A percentile compares a stretch with the other conserved stretches of the same genome.
Evolutionary conservation across 768 basidiomycete species (phyloP).

Genomic region (Cytidiella melzeri): DNA sequence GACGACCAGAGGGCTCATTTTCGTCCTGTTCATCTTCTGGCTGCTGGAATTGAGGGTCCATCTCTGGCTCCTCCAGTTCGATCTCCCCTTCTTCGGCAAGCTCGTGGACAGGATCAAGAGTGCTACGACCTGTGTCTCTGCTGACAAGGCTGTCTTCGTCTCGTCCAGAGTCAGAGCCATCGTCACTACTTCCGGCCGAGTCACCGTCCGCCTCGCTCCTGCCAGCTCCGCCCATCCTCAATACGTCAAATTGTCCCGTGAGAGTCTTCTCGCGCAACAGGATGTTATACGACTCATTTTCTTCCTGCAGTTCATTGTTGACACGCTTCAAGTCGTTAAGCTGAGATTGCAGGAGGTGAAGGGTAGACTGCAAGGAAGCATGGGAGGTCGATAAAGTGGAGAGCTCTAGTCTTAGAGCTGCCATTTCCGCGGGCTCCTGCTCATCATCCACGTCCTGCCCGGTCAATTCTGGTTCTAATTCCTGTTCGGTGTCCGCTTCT

Average conservation of each 20-base stretch:
- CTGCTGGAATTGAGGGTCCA: constrained; percentile 35
- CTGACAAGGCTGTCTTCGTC: constrained; percentile 43
- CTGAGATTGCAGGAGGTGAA: constrained; percentile 80
- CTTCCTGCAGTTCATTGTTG: constrained; percentile 85
- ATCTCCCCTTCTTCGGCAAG: constrained; percentile 48
- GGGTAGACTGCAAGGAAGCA: constrained; percentile 73
- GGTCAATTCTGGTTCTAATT: constrained; percentile 33
- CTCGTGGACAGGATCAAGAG: constrained; percentile 43
- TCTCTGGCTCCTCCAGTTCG: constrained; percentile 28
- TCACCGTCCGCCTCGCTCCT: constrained; percentile 28
- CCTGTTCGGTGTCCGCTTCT: constrained; percentile 35
- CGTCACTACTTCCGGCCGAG: constrained; percentile 6
- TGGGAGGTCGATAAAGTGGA: constrained; percentile 85
- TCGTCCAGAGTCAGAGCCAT: constrained; percentile 13
- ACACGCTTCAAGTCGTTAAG: constrained; percentile 82
- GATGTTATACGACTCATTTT: constrained; percentile 96
- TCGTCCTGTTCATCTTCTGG: constrained; percentile 16
- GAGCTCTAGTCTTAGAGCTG: constrained; percentile 73
- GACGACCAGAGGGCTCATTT: constrained; percentile 30
- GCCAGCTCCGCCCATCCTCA: constrained; percentile 32
- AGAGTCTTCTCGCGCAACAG: constrained; percentile 87
- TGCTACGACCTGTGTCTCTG: constrained; percentile 46
- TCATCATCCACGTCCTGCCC: constrained; percentile 55
- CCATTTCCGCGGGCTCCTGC: constrained; percentile 83
- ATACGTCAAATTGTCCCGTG: constrained; percentile 78